Percentiles rank a stretch among this genome's conserved stretches.
Conservation (phyloP, 2,329 filamentous ascomycete species). For the Teratosphaeria gauchensis region DNA sequence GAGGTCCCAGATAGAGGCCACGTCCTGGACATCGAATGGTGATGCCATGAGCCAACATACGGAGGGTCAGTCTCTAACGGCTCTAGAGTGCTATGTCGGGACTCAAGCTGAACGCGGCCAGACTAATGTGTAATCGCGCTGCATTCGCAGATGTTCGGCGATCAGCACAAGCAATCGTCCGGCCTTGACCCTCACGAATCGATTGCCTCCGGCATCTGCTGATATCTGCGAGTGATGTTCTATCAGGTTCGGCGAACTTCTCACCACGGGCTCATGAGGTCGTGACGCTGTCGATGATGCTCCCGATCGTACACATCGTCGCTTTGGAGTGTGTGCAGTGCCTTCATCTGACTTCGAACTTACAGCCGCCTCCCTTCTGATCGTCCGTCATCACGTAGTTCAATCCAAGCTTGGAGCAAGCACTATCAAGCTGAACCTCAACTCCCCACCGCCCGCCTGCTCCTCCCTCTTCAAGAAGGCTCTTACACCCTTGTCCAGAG, state of each 20-base stretch:
- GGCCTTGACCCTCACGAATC: not conserved
- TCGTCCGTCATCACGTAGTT: slow-evolving; percentile 14
- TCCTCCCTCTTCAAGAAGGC: slow-evolving; percentile 50
- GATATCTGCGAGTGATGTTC: not conserved
- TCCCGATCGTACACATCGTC: not conserved
- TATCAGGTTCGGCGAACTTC: not conserved
- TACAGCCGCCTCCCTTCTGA: not conserved
- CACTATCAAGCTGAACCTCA: slow-evolving; percentile 55
- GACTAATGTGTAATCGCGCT: not conserved
- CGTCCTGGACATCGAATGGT: too few species aligned
- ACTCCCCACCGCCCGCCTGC: slow-evolving; percentile 45
- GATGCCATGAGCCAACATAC: too few species aligned
- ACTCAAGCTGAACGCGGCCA: not conserved
- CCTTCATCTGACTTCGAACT: not conserved
- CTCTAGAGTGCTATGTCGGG: not conserved
- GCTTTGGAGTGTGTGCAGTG: not conserved
- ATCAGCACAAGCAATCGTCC: not conserved
- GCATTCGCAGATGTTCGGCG: not conserved
- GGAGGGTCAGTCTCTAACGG: not conserved
- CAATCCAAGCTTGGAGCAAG: slow-evolving; percentile 48
- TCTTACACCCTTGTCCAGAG: slow-evolving; percentile 59
- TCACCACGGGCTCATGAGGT: not conserved
- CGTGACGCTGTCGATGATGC: not conserved
- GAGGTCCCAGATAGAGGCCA: too few species aligned
- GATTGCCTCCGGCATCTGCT: not conserved